Conservation (phyloP, 148 eudicot genomes). For the Nyssa sinensis region DNA sequence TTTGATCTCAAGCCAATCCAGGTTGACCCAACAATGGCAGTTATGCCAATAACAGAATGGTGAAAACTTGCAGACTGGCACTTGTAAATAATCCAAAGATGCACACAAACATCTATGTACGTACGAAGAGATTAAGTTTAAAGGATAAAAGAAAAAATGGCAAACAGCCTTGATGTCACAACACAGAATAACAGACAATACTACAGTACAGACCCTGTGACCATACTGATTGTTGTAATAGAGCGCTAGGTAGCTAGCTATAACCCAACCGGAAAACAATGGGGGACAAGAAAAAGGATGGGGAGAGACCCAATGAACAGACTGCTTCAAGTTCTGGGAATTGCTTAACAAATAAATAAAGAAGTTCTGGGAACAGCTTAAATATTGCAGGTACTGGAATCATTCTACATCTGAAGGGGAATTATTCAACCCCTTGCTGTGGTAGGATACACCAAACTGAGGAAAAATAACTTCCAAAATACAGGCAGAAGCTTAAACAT, state of each 20-base stretch:
- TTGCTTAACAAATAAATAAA: too few relatives aligned
- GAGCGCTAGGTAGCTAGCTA: neutral
- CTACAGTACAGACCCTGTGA: neutral
- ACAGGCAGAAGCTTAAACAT: neutral
- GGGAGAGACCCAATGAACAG: neutral
- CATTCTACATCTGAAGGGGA: neutral
- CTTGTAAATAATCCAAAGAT: too few relatives aligned
- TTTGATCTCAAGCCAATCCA: constrained; percentile 2
- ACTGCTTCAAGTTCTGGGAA: neutral
- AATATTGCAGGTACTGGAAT: neutral
- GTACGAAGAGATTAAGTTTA: too few relatives aligned
- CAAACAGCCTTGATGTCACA: neutral
- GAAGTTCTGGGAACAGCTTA: too few relatives aligned
- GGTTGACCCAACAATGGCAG: neutral
- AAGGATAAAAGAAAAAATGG: neutral
- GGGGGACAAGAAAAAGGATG: neutral
- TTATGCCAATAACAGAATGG: neutral
- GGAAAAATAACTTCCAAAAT: neutral
- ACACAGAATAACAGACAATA: neutral
- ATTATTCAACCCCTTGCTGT: neutral
- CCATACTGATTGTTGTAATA: neutral
- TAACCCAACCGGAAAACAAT: too few relatives aligned
- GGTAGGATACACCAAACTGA: neutral
- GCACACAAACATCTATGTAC: neutral
- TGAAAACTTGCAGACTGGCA: neutral